Conservation (phyloP, 495 filamentous ascomycete species). For the Bombardia bombarda region DNA sequence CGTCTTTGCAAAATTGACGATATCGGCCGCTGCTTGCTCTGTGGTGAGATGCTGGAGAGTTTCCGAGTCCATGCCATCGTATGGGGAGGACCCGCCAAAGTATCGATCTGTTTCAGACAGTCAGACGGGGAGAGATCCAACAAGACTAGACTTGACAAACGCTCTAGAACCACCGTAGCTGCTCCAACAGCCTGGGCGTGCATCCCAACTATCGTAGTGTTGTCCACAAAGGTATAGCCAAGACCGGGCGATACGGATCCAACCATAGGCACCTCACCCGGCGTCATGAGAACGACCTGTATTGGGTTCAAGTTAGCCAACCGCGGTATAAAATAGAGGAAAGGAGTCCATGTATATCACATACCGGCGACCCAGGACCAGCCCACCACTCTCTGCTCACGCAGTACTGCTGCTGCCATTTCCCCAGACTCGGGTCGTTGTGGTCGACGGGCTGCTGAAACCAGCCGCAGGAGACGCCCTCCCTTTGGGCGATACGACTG, state of each 20-base stretch:
- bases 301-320: not conserved
- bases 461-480: conserved; percentile 11
- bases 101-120: conserved; percentile 39
- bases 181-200: conserved; percentile 47
- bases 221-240: conserved; percentile 38
- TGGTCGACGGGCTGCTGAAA: conserved; percentile 19
- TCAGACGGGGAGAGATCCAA: not conserved
- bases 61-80: conserved; percentile 42
- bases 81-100: conserved; percentile 55
- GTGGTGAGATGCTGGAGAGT: conserved; percentile 55
- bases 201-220: conserved; percentile 40
- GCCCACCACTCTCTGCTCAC: conserved; percentile 15
- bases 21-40: conserved; percentile 51
- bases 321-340: not conserved
- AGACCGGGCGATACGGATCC: conserved; percentile 22
- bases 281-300: conserved; percentile 48
- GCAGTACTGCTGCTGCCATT: conserved; percentile 18
- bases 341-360: not conserved
- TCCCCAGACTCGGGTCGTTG: conserved; percentile 8
- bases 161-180: conserved; percentile 51
- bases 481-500: conserved; percentile 2
- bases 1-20: conserved; percentile 54
- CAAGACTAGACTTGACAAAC: conserved; percentile 30
- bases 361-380: conserved; percentile 14
- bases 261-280: conserved; percentile 45